These are phyloP conservation scores for Graphiopsis chlorocephala DNA, from an alignment of 2,329 filamentous ascomycete species.

Conservation along the genomic window DNA sequence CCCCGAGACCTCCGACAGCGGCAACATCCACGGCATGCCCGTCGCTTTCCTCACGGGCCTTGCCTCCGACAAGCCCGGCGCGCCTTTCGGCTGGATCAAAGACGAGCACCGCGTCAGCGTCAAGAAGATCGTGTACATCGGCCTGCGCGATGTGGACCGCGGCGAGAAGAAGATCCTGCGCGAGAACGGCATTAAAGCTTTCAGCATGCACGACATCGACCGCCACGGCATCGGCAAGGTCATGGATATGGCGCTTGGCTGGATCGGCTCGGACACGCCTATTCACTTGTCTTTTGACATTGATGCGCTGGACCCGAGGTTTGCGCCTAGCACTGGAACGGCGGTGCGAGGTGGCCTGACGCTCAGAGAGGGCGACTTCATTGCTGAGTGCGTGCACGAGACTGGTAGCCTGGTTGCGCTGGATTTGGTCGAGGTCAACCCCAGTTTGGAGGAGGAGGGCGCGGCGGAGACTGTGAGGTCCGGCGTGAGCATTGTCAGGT, in stretches of 20 bases:
- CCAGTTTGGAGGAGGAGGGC: constrained; percentile 53
- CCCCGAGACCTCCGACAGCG: constrained; percentile 82
- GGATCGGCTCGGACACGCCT: constrained; percentile 90
- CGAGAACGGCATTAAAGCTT: constrained; percentile 89
- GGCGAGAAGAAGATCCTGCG: constrained; percentile 89
- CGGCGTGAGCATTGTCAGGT: constrained; percentile 86
- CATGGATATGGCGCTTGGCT: constrained; percentile 96
- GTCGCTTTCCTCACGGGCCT: constrained; percentile 87
- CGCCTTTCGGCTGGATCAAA: constrained; percentile 87
- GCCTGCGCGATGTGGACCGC: constrained; percentile 85
- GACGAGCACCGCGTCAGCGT: constrained; percentile 68
- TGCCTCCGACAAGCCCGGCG: constrained; percentile 64
- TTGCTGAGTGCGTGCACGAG: constrained; percentile 67
- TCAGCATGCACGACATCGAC: constrained; percentile 98
- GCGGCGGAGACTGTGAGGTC: constrained; percentile 84
- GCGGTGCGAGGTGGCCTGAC: constrained; percentile 92
- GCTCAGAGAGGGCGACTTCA: constrained; percentile 92
- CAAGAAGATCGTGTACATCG: constrained; percentile 94
- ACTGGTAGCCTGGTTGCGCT: constrained; percentile 57
- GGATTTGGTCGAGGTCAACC: constrained; percentile 56
- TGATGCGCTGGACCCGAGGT: constrained; percentile 92
- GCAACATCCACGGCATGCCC: constrained; percentile 98
- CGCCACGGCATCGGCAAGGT: constrained; percentile 90
- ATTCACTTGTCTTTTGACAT: constrained; percentile 98
- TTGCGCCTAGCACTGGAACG: constrained; percentile 93